Evolutionary conservation across 495 filamentous ascomycete genomes (phyloP), one percentile per base, ranked within the genome.

Genomic region (Pseudevernia furfuracea): DNA sequence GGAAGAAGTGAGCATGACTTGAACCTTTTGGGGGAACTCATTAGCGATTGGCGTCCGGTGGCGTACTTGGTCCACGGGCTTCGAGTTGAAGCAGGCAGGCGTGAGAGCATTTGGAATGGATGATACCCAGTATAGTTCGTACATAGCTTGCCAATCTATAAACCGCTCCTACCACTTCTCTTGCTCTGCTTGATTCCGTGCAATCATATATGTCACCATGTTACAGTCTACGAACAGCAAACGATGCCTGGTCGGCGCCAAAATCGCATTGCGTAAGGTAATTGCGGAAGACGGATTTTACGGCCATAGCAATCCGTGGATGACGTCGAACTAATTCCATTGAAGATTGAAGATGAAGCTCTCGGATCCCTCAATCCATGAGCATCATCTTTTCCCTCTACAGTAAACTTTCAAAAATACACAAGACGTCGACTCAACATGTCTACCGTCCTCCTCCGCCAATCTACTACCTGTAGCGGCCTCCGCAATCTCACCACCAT

Each of bases 371-470:
- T 5, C 2, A 4, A 11, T 3, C 23, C 12, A n/a, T n/a, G n/a
- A n/a, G n/a, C 46, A 23, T 5, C 28, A 3, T 3, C 4, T 25
- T 28, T 53, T 32, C 12, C 12, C 8, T 34, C 25, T n/a, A n/a
- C n/a, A n/a, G n/a, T n/a, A n/a, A n/a, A n/a, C n/a, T n/a, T n/a
- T 46, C n/a, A 37, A 34, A 2, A 6, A 25, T 30, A 43, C 14
- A 25, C n/a, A 6, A 32, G 21, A 5, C 17, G 46, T 44, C 15
- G 34, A 12, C 25, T 23, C 30, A 68, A 49, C 8, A 87, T 87
- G 85, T 80, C 82, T 71, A 73, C 80, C 46, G 74, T 78, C 59
- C 76, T 87, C 64, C 71, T 87, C 68, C 80, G 79, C 66, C 76
- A 72, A 61, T 78, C 78, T 52, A 68, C 71, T 58, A 70, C 81